Evolutionary conservation across 805 yeast species (phyloP).

Genomic region (Schizosaccharomyces pombe): ASM294v3 CU329670.1:266501-267000

Average conservation of each 20-base stretch:
- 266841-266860: neutral
- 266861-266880: no score
- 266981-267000: neutral
- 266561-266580: conserved; percentile 59
- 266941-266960: neutral
- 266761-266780: conserved; percentile 89
- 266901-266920: no score
- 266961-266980: neutral
- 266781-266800: conserved; percentile 18
- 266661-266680: conserved; percentile 56
- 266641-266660: conserved; percentile 52
- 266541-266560: conserved; percentile 68
- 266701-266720: conserved; percentile 61
- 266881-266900: no score
- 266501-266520: conserved; percentile 23
- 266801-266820: neutral
- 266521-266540: conserved; percentile 25
- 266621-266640: conserved; percentile 74
- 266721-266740: conserved; percentile 80
- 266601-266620: conserved; percentile 88
- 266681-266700: conserved; percentile 54
- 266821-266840: neutral
- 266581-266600: conserved; percentile 71
- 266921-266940: neutral
- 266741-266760: conserved; percentile 86